Percentiles rank a stretch among this genome's conserved stretches.
phyloP scores from a whole-genome alignment of 768 basidiomycete genomes.

The Naganishia vaughanmartiniae region DNA sequence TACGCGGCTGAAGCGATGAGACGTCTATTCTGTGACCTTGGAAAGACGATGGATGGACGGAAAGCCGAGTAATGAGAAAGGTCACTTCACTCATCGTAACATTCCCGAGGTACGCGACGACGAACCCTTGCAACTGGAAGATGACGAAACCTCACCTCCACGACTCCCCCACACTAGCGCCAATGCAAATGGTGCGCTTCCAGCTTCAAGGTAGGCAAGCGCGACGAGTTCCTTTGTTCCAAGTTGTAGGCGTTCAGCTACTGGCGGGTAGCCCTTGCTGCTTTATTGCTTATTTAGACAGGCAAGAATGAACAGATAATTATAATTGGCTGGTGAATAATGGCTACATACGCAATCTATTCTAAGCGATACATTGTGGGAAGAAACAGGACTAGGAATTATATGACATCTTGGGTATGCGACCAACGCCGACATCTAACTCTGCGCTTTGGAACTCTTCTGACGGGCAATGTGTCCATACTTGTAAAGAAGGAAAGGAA shows the following conservation, averaged over 20 bases:
- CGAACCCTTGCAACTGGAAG: too few species aligned
- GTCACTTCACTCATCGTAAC: too few species aligned
- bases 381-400: not conserved
- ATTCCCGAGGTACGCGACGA: too few species aligned
- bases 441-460: not conserved
- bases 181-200: too few species aligned
- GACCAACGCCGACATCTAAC: not conserved
- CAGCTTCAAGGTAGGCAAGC: too few species aligned
- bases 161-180: too few species aligned
- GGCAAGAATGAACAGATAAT: not conserved
- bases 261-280: not conserved
- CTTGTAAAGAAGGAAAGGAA: slow-evolving; percentile 35
- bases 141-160: too few species aligned
- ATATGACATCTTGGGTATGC: not conserved
- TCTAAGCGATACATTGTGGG: not conserved
- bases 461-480: not conserved
- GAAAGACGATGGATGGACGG: not conserved
- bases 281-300: too few species aligned
- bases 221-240: too few species aligned
- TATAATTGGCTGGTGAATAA: not conserved
- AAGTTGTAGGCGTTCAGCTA: too few species aligned
- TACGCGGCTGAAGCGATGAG: not conserved
- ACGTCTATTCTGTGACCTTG: not conserved
- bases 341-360: not conserved
- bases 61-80: not conserved